Evolutionary conservation across 2,329 filamentous ascomycete genomes (phyloP), one percentile per base, ranked within the genome.

Genomic region (Phoma sp.): DNA sequence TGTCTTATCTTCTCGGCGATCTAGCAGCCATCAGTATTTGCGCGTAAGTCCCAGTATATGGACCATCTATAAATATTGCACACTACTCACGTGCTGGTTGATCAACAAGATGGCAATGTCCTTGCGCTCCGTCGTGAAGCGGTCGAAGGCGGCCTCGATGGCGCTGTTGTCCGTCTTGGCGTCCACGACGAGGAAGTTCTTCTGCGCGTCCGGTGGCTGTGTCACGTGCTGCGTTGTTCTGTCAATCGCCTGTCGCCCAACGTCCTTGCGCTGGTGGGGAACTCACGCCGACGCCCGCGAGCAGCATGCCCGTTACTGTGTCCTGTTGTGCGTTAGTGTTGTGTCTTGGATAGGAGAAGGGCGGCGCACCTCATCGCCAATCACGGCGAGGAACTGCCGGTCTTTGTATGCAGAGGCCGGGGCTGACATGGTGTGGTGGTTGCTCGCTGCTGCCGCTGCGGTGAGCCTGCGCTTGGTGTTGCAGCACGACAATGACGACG

Each of bases 121-220:
- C 77, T 98, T 98, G 74, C 95, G 84, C 77, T 95, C 85, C 52
- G 86, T 86, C 8, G 92, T 96, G 77, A 97, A 98, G 64, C 84
- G 84, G 62, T 96, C 89, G 74, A 99, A 99, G 9, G 93, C 89
- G 32, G 88, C 85, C 77, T 98, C 95, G 72, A 99, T 97, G 53
- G 90, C 82, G 3, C 90, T 81, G 48, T 85, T 95, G 64, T 97
- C 92, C 33, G 94, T 99, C 83, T 98, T 98, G 74, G 78, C 81
- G 77, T 99, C 94, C 59, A 99, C 95, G 52, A 99, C 92, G 9
- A 99, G 87, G 80, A 97, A 99, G 83, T 99, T 99, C 82, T 96
- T 96, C 75, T 97, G 90, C 35, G 90, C 85, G 74, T 96, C 92
- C 39, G 94, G 91, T 6, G 91, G 89, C 49, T 89, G 84, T 15